Evolutionary conservation across 495 filamentous ascomycete genomes (phyloP), one percentile per base, ranked within the genome.

Genomic region (Sordaria brevicollis): DNA sequence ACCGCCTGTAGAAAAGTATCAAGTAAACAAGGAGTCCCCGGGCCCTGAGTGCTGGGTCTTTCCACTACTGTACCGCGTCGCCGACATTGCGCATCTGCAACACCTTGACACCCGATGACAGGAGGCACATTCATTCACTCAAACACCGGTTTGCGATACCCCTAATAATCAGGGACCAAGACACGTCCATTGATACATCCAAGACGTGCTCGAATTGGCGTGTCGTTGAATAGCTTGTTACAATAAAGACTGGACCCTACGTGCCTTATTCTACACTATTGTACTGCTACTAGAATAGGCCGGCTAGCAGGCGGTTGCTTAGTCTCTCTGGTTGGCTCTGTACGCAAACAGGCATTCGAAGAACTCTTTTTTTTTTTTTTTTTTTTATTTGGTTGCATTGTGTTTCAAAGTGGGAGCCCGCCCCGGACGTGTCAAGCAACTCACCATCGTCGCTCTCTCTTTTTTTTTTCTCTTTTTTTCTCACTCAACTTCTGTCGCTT

Each of bases 401-500:
- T 31, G 49, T 57, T 57, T 17, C 21, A 15, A 57, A 57, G 49
- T 29, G 21, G 49, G 21, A 29, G 49, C 49, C 49, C 25, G 49
- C 29, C 49, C 49, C 49, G 49, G 49, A 57, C 49, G 21, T 29
- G 49, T 57, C 49, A 57, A 57, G 21, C 49, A n/a, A n/a, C n/a
- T n/a, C n/a, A 57, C 49, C 49, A 31, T 57, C 49, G 11, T 57
- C 11, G 49, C 49, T 8, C n/a, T 8, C 4, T 11, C 11, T 43
- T 21, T 19, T 43, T 19, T 43, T 25, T 49, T 54, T 54, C 4
- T 36, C 67, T 73, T 69, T 73, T 72, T 69, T 66, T 29, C 57
- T 71, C 66, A 37, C 68, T 67, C 66, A 65, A 17, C 36, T 25
- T 36, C 67, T 37, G 41, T 54, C 65, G 25, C 65, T 68, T 41